Base-by-base conservation (phyloP, 2,329 filamentous ascomycete genomes). In the Elsinoe batatas region DNA sequence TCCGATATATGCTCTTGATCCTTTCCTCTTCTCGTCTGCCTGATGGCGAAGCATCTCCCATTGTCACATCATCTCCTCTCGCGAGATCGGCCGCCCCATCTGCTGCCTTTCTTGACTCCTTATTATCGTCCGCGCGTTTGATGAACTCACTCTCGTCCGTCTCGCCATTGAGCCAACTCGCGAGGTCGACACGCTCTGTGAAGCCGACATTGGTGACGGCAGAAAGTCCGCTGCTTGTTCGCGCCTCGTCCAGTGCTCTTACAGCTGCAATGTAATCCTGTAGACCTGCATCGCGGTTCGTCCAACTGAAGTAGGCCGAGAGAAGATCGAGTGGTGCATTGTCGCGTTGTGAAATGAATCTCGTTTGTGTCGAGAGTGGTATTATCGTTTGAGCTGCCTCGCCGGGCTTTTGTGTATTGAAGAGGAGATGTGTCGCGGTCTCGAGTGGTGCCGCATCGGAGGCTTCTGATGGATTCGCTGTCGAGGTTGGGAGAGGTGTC, bases 281-380 rank as follows among this genome's bases (percentile, higher is more conserved):
- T 62, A 95, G 90, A 55, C 86, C 83, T 56, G 86, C 83, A 74
- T 97, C 91, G 70, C 90, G 89, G 73, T 96, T 94, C 65, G 88
- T 78, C 89, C 90, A 98, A 56, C 90, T 90, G 68, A 97, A 95
- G 76, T 91, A 96, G 72, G 96, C 91, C 69, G 87, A 93, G 67
- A 93, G 89, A 63, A 98, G 77, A 68, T 96, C 88, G 64, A 95
- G 84, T 3, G 85, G 79, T 56, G 56, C 57, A 42, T 81, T 78
- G 64, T 80, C 65, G 33, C 71, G 71, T 17, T 57, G 49, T 22
- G 88, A 91, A 58, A 87, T 79, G 75, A 97, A 97, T 64, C 93
- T 88, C 62, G 93, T 98, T 8, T 84, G 78, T 59, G 54, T 74
- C 68, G 50, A 79, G 79, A 64, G 78, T 71, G 58, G 58, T 18